phyloP scores from a whole-genome alignment of 148 eudicot species.

The Mesembryanthemum crystallinum region DNA sequence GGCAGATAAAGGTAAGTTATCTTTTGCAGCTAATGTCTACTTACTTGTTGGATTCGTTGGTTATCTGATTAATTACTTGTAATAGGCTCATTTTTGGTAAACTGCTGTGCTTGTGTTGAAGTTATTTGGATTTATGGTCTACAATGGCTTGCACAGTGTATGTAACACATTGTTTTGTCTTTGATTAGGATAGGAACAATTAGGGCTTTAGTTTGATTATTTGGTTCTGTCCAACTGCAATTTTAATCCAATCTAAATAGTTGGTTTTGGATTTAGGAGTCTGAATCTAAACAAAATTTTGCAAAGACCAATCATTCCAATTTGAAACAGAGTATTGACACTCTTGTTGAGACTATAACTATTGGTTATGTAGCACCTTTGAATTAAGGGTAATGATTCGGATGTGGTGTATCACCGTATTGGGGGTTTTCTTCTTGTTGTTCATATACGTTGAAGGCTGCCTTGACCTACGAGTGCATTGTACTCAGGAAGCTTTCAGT shows the following conservation, averaged over 20 bases:
- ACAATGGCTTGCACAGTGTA: neutral
- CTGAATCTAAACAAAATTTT: no score
- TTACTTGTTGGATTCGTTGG: neutral
- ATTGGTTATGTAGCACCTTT: neutral
- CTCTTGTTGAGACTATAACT: neutral
- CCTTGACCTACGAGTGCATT: no score
- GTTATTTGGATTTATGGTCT: neutral
- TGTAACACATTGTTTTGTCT: neutral
- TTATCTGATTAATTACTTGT: neutral
- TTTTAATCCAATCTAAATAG: neutral
- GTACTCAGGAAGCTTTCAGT: neutral
- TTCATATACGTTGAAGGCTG: neutral
- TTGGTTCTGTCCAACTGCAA: neutral
- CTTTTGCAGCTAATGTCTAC: neutral
- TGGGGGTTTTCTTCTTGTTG: neutral
- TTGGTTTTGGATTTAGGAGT: neutral
- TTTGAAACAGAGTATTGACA: neutral
- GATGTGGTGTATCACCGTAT: neutral
- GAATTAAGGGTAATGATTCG: neutral
- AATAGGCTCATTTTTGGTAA: neutral
- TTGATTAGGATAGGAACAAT: neutral
- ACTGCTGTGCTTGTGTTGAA: neutral
- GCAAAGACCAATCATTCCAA: neutral
- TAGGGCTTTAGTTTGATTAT: neutral
- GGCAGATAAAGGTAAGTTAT: slow-evolving; percentile 4